Conservation (phyloP, 176 grass and related monocot species). For the Urochloa ruziziensis region DNA sequence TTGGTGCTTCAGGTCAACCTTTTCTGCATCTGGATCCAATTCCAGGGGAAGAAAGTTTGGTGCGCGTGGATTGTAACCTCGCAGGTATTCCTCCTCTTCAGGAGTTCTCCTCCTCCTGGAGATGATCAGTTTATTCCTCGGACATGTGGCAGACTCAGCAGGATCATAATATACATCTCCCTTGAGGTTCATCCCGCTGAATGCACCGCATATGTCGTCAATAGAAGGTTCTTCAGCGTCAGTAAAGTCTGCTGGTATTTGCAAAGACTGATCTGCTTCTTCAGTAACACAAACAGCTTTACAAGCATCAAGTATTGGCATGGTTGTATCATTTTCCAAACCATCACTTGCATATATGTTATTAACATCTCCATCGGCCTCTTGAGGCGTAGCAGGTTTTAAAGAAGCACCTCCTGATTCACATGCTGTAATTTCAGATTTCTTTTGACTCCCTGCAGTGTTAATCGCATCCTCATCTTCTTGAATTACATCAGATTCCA, state of each 20-base stretch:
- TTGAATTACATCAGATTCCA: neutral
- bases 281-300: slow-evolving; percentile 4
- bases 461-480: neutral
- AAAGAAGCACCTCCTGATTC: neutral
- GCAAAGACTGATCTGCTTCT: neutral
- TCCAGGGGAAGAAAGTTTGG: slow-evolving; percentile 80
- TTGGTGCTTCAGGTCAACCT: slow-evolving; percentile 89
- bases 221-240: slow-evolving; percentile 31
- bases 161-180: slow-evolving; percentile 52
- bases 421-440: neutral
- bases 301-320: neutral
- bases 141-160: slow-evolving; percentile 33
- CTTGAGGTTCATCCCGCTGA: slow-evolving; percentile 50
- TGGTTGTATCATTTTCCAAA: neutral
- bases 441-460: neutral
- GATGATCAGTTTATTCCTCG: slow-evolving; percentile 42
- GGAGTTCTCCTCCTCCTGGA: slow-evolving; percentile 51
- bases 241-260: slow-evolving; percentile 23
- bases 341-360: neutral
- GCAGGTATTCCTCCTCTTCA: slow-evolving; percentile 64
- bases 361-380: neutral
- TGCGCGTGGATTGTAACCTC: slow-evolving; percentile 70
- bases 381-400: slow-evolving; percentile 11
- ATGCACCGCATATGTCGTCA: slow-evolving; percentile 54
- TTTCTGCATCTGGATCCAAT: slow-evolving; percentile 69